Evolutionary conservation across 257 asterid genomes (phyloP).

Genomic region (Solanum appendiculatum): DNA sequence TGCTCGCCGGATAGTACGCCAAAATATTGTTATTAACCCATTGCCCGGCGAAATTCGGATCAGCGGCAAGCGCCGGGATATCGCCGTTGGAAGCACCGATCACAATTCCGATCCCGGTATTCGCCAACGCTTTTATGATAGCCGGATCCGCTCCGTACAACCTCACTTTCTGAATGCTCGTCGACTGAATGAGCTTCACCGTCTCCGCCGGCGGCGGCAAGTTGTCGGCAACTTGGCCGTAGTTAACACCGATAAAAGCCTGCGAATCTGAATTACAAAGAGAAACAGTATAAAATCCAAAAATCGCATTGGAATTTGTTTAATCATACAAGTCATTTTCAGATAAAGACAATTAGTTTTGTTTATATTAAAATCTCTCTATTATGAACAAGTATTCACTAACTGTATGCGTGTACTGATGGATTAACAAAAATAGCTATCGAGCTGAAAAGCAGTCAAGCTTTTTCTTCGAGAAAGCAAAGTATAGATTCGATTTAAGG

Average conservation of each 20-base stretch:
- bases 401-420: background rate
- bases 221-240: slow-evolving; percentile 85
- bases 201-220: slow-evolving; percentile 86
- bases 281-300: background rate
- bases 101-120: slow-evolving; percentile 73
- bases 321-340: background rate
- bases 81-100: slow-evolving; percentile 95
- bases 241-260: slow-evolving; percentile 80
- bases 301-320: background rate
- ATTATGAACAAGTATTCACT: background rate
- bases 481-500: background rate
- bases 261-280: slow-evolving; percentile 38
- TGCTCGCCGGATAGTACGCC: slow-evolving; percentile 70
- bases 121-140: slow-evolving; percentile 65
- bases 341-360: background rate
- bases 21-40: slow-evolving; percentile 74
- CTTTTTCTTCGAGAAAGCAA: background rate
- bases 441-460: background rate
- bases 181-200: slow-evolving; percentile 63
- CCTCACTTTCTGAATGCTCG: slow-evolving; percentile 79
- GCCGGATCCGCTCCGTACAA: slow-evolving; percentile 89
- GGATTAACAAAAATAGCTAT: background rate
- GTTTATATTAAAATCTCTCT: background rate
- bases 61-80: slow-evolving; percentile 77
- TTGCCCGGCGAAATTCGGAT: slow-evolving; percentile 78